Base-by-base conservation (phyloP, 257 asterid genomes). In the Jacaranda copaia region DNA sequence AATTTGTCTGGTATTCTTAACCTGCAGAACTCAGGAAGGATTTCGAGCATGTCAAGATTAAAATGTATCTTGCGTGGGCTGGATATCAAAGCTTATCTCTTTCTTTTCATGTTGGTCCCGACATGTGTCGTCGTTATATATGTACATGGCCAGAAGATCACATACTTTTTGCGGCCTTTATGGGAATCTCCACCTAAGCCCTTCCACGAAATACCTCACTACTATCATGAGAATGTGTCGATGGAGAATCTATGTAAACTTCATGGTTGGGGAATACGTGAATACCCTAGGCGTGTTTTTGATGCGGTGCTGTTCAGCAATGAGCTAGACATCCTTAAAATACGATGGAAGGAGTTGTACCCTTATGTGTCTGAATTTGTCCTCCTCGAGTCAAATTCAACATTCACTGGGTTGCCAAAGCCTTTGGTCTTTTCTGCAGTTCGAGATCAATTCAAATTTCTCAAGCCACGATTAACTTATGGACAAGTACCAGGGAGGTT, bases 131-230 rank as follows among this genome's bases (percentile, higher is more conserved):
- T 82, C 73, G 52, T 80, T 48, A 79, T 89, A 52, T 92, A 90
- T 36, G 84, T 89, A 8, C 98, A 92, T 9, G 96, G 98, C 48
- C 98, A 89, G 77, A 90, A 90, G 85, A 88, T 92, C 81, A 87
- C 97, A 8, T 90, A 89, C 87, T 92, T 92, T 62, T 72, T 92
- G 61, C 84, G 96, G 57, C 98, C 96, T 0, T 71, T 92, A 8
- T 92, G 98, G 98, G 96, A 90, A 69, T 77, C 88, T 16, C 96
- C 97, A 2, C 97, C 96, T 3, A 85, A 92, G 79, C 90, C 95
- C 46, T 92, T 92, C 82, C 78, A 89, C 51, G 98, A 92, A 68
- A 88, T 89, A 64, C 95, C 96, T 49, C 96, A 89, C 83, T 92
- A 89, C 76, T 92, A 92, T 73, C 91, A 90, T 12, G 95, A 92